phyloP scores from a whole-genome alignment of 768 basidiomycete genomes.

The Podaxis mareebaensis region DNA sequence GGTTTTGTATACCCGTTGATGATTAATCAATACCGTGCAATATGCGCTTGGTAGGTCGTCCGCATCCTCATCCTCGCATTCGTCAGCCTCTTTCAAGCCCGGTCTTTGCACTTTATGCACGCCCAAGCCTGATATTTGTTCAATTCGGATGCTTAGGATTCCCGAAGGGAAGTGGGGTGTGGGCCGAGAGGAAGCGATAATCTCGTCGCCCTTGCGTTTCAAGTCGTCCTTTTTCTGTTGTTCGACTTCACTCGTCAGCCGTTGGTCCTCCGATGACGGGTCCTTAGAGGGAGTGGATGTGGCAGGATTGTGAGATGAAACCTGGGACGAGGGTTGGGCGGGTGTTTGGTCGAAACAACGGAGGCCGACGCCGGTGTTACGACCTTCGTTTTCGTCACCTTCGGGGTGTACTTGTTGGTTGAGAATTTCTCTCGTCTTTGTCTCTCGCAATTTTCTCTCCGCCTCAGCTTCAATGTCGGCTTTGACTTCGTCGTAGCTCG shows the following conservation, averaged over 20 bases:
- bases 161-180: slow-evolving; percentile 65
- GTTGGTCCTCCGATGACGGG: slow-evolving; percentile 41
- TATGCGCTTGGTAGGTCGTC: slow-evolving; percentile 68
- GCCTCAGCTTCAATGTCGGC: slow-evolving; percentile 36
- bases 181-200: slow-evolving; percentile 50
- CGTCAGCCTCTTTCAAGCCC: slow-evolving; percentile 52
- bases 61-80: slow-evolving; percentile 58
- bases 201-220: slow-evolving; percentile 37
- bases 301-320: background rate
- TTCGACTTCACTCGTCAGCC: slow-evolving; percentile 30
- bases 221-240: slow-evolving; percentile 39
- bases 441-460: slow-evolving; percentile 21
- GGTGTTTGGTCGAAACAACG: background rate
- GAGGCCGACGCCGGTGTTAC: background rate
- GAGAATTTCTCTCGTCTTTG: slow-evolving; percentile 6
- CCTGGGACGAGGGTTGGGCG: background rate
- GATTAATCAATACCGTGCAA: slow-evolving; percentile 49
- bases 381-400: background rate
- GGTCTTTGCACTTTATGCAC: slow-evolving; percentile 53
- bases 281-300: background rate
- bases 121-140: slow-evolving; percentile 65
- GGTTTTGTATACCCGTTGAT: slow-evolving; percentile 44
- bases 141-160: slow-evolving; percentile 62
- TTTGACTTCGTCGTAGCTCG: slow-evolving; percentile 35
- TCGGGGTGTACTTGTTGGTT: background rate